These are phyloP conservation scores for Calocybe cyanea DNA, from an alignment of 768 basidiomycete genomes.

Conservation along the genomic window DNA sequence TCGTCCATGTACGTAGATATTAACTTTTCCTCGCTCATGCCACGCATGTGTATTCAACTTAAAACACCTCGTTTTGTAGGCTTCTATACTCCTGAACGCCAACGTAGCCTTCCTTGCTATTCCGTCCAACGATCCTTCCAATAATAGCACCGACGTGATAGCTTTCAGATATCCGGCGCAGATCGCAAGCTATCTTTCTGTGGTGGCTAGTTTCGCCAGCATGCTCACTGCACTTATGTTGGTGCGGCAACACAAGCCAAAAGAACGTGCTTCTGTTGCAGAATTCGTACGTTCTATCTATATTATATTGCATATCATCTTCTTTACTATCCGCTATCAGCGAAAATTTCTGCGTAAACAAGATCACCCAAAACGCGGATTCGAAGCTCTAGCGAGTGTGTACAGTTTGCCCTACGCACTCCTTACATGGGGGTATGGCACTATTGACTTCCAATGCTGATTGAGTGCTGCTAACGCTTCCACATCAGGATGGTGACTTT, in stretches of 20 bases:
- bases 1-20: slow-evolving; percentile 36
- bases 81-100: slow-evolving; percentile 43
- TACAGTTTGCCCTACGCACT: slow-evolving; percentile 10
- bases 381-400: slow-evolving; percentile 7
- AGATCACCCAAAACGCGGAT: background rate
- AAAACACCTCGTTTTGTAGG: slow-evolving; percentile 28
- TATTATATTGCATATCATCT: background rate
- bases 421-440: slow-evolving; percentile 17
- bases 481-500: slow-evolving; percentile 22
- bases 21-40: background rate
- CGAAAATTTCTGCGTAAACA: slow-evolving; percentile 6
- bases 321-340: background rate
- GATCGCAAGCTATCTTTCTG: slow-evolving; percentile 41
- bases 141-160: slow-evolving; percentile 18
- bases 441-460: background rate
- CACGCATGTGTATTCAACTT: background rate
- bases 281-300: slow-evolving; percentile 29
- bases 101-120: slow-evolving; percentile 50
- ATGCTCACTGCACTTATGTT: slow-evolving; percentile 41
- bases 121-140: slow-evolving; percentile 33
- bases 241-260: slow-evolving; percentile 35
- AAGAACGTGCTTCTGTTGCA: slow-evolving; percentile 23
- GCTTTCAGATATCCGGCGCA: slow-evolving; percentile 24
- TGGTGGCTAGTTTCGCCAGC: slow-evolving; percentile 36
- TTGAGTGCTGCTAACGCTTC: background rate